Conservation (phyloP, 208 protist species). For the Tritrichomonas foetus region DNA sequence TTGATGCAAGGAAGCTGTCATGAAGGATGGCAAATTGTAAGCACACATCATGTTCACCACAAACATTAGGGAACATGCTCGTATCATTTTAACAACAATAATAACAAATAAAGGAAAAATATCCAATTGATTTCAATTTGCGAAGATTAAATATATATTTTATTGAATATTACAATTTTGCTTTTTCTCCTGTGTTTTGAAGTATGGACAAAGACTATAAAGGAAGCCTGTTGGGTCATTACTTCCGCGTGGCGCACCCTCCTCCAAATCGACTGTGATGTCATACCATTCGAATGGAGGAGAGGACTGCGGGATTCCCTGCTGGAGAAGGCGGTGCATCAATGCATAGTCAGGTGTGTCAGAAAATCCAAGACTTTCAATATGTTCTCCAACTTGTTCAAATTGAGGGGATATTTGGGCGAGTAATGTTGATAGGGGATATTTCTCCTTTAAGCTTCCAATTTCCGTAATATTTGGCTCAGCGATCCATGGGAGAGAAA, state of each 20-base stretch:
- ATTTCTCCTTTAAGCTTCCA: background rate
- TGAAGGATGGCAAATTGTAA: no score
- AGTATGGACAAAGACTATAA: background rate
- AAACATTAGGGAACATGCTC: no score
- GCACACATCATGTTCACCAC: no score
- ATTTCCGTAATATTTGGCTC: background rate
- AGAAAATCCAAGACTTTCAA: background rate
- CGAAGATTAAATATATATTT: no score
- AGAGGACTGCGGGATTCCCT: no score
- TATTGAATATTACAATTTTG: background rate
- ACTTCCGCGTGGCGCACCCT: background rate
- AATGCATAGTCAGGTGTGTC: background rate
- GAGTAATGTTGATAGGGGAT: background rate
- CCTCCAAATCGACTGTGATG: no score
- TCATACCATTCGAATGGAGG: no score
- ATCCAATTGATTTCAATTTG: no score
- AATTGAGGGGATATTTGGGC: background rate
- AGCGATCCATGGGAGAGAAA: background rate
- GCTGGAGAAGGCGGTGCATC: background rate
- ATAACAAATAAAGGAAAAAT: no score
- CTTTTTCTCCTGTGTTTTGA: no score
- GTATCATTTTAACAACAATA: no score
- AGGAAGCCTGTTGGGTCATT: conserved; percentile 26
- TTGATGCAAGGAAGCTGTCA: no score
- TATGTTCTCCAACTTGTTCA: background rate